These are phyloP conservation scores for Geotrichum siamense DNA, from an alignment of 1,139 yeast genomes.

Conservation along the genomic window DNA sequence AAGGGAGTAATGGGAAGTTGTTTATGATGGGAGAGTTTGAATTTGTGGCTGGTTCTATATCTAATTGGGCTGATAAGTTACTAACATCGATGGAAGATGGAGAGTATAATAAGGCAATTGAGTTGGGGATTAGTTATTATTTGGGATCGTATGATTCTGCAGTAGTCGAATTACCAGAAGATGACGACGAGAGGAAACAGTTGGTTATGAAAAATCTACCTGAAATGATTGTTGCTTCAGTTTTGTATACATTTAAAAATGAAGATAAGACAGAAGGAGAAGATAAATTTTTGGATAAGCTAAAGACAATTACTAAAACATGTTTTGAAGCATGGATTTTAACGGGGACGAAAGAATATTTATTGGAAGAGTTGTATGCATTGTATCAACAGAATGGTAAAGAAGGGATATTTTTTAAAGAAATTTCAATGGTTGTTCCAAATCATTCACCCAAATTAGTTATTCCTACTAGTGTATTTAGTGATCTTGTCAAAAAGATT, in stretches of 20 bases:
- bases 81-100: constrained; percentile 43
- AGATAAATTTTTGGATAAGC: constrained; percentile 4
- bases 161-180: constrained; percentile 49
- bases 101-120: constrained; percentile 49
- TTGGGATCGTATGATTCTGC: constrained; percentile 43
- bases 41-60: constrained; percentile 49
- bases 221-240: constrained; percentile 48
- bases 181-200: constrained; percentile 38
- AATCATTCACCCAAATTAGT: constrained; percentile 15
- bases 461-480: constrained; percentile 57
- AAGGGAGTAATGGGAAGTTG: constrained; percentile 40
- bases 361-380: constrained; percentile 36
- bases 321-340: constrained; percentile 39
- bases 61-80: constrained; percentile 69
- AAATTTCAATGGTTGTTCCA: constrained; percentile 42
- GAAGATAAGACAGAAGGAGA: constrained; percentile 12
- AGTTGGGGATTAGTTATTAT: constrained; percentile 49
- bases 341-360: constrained; percentile 37
- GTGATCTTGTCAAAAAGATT: constrained; percentile 49
- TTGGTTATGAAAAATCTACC: constrained; percentile 50
- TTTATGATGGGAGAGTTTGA: constrained; percentile 46
- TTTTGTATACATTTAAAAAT: constrained; percentile 37
- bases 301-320: constrained; percentile 31
- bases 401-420: constrained; percentile 43
- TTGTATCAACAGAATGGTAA: constrained; percentile 38